phyloP scores from a whole-genome alignment of 2,329 filamentous ascomycete species.

The Cyphellophora attinorum region DNA sequence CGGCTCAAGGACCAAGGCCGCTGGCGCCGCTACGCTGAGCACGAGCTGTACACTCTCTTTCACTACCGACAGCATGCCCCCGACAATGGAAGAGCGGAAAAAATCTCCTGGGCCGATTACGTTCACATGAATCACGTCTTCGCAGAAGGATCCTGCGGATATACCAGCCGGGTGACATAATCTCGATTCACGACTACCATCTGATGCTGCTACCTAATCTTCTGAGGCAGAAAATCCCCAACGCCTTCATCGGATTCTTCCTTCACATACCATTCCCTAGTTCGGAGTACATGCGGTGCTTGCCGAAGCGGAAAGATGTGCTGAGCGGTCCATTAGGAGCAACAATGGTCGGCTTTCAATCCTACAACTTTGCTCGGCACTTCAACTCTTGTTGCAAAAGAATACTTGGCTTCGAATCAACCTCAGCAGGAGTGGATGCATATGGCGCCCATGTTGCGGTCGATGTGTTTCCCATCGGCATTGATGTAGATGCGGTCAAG shows the following conservation, averaged over 20 bases:
- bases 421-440: conserved; percentile 73
- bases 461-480: conserved; percentile 89
- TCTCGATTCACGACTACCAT: conserved; percentile 91
- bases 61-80: conserved; percentile 95
- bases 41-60: conserved; percentile 84
- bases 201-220: conserved; percentile 82
- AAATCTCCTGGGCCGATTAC: conserved; percentile 84
- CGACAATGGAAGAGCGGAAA: conserved; percentile 71
- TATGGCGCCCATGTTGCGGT: conserved; percentile 84
- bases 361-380: conserved; percentile 87
- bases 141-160: conserved; percentile 78
- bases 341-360: conserved; percentile 92
- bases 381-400: conserved; percentile 91
- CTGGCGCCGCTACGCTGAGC: conserved; percentile 85
- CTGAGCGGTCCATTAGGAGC: conserved; percentile 81
- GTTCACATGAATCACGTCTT: conserved; percentile 88
- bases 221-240: conserved; percentile 73
- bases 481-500: conserved; percentile 75
- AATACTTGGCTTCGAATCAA: conserved; percentile 82
- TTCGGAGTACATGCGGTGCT: conserved; percentile 85
- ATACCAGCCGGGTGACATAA: conserved; percentile 86
- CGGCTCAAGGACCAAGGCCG: conserved; percentile 70
- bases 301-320: conserved; percentile 80
- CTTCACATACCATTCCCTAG: conserved; percentile 91
- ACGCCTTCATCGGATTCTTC: conserved; percentile 92